These are phyloP conservation scores for Hyphopichia buzzinii DNA, from an alignment of 1,139 yeast species.

Conservation along the genomic window DNA sequence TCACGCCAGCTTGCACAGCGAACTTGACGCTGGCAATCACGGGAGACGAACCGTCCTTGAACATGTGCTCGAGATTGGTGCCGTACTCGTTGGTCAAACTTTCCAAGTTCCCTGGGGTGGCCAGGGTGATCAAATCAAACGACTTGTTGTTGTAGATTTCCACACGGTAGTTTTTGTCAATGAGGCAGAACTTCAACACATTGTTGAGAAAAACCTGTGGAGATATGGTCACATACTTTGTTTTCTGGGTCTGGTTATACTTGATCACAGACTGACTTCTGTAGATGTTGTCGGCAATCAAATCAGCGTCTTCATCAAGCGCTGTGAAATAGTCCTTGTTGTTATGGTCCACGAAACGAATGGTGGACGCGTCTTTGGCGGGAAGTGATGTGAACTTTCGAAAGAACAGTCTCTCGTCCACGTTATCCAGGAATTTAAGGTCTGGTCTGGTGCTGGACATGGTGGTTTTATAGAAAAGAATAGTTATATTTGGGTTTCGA, in stretches of 20 bases:
- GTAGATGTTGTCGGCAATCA: conserved; percentile 80
- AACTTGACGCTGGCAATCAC: conserved; percentile 74
- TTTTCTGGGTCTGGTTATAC: conserved; percentile 41
- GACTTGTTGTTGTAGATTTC: conserved; percentile 64
- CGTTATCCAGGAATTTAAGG: conserved; percentile 63
- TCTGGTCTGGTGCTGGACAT: conserved; percentile 72
- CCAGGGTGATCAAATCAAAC: conserved; percentile 61
- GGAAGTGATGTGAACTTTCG: conserved; percentile 55
- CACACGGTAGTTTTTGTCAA: conserved; percentile 69
- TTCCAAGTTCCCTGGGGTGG: conserved; percentile 89
- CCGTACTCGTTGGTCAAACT: conserved; percentile 35
- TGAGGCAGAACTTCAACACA: conserved; percentile 62
- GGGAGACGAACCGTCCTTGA: conserved; percentile 59
- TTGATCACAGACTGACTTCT: conserved; percentile 81
- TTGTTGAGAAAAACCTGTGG: conserved; percentile 64
- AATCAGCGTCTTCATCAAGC: conserved; percentile 74
- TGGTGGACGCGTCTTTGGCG: conserved; percentile 42
- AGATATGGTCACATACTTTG: conserved; percentile 74
- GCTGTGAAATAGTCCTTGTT: conserved; percentile 76
- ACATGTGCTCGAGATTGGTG: conserved; percentile 68
- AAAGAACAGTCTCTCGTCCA: conserved; percentile 66
- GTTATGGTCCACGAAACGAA: conserved; percentile 67
- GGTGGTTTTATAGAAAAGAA: too few relatives aligned
- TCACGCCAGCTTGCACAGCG: conserved; percentile 37
- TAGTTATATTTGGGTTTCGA: too few relatives aligned